Evolutionary conservation across 2,329 filamentous ascomycete species (phyloP).

Genomic region (Bipolaris victoriae): DNA sequence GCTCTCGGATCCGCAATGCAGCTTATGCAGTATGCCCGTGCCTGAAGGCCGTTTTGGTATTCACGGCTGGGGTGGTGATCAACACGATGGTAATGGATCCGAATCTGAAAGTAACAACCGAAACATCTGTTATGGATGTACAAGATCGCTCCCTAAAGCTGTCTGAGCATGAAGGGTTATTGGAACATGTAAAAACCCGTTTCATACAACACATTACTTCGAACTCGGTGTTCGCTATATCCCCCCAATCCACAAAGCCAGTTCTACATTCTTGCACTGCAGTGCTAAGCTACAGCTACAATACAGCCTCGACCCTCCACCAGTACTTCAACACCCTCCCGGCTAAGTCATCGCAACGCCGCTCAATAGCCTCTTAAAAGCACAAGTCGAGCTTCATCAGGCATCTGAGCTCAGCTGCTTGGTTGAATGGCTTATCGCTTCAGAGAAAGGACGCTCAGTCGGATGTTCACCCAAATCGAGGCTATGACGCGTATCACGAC

Average conservation of each 20-base stretch:
- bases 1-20: constrained; percentile 56
- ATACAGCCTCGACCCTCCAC: background rate
- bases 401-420: background rate
- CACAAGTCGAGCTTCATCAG: background rate
- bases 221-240: too few species aligned
- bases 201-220: background rate
- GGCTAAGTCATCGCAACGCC: too few species aligned
- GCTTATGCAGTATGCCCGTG: constrained; percentile 72
- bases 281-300: background rate
- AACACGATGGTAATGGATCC: constrained; percentile 50
- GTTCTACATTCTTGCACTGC: background rate
- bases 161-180: background rate
- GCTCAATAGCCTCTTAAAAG: background rate
- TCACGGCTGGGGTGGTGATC: constrained; percentile 65
- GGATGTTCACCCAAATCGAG: background rate
- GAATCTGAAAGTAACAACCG: constrained; percentile 24
- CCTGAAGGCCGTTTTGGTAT: constrained; percentile 67
- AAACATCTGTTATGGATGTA: constrained; percentile 74
- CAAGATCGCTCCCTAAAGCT: constrained; percentile 58
- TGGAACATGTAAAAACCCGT: background rate
- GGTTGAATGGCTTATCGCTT: background rate
- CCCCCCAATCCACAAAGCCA: background rate
- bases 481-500: background rate
- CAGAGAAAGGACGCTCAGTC: background rate
- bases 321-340: too few species aligned